Evolutionary conservation across 2,329 filamentous ascomycete genomes (phyloP).

Genomic region (Arthrinium phaeospermum): DNA sequence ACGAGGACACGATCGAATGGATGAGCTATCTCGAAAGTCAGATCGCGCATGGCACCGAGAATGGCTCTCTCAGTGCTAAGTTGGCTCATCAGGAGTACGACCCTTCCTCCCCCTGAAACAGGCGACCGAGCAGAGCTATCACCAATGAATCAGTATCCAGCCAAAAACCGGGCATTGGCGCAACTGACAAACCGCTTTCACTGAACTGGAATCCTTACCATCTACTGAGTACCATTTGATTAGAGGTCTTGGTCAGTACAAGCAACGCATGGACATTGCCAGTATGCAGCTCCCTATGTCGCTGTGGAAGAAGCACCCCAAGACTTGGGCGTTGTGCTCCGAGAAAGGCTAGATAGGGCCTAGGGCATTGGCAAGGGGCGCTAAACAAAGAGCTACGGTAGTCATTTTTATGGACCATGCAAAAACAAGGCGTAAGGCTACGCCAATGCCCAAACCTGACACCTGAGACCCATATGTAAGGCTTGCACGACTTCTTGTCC

Average conservation of each 20-base stretch:
- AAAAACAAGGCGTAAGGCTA: background rate
- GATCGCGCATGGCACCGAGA: background rate
- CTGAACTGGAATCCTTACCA: background rate
- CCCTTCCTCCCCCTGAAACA: background rate
- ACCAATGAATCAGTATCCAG: background rate
- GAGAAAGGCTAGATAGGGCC: background rate
- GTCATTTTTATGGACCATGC: background rate
- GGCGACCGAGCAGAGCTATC: background rate
- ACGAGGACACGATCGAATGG: conserved; percentile 6
- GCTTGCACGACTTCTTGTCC: too few species aligned
- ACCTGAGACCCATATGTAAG: too few species aligned
- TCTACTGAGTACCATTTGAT: background rate
- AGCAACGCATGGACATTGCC: background rate
- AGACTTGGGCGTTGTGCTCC: background rate
- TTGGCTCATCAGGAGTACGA: background rate
- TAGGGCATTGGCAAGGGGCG: background rate
- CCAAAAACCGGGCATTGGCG: background rate
- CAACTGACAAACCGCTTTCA: background rate
- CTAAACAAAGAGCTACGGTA: background rate
- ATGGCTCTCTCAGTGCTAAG: background rate
- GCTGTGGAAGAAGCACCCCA: too few species aligned
- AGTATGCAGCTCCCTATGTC: background rate
- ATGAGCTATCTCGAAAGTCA: conserved; percentile 2
- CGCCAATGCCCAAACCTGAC: background rate
- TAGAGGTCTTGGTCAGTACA: background rate